These are phyloP conservation scores for Coprinellus aureogranulatus DNA, from an alignment of 768 basidiomycete species.

Conservation along the genomic window DNA sequence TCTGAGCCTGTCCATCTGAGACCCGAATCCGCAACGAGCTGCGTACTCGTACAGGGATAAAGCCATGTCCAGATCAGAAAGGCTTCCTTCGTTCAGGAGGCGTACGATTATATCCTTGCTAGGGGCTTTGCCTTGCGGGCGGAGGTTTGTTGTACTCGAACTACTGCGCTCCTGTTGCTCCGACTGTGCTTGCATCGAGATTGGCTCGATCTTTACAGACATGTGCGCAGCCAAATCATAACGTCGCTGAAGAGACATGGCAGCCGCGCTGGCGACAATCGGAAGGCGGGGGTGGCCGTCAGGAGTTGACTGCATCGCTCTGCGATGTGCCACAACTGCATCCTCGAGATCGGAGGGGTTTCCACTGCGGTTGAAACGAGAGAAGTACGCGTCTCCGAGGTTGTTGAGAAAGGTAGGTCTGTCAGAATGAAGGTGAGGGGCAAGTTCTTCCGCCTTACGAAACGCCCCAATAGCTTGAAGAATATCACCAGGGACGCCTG, in stretches of 20 bases:
- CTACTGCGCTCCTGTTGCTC: too few species aligned
- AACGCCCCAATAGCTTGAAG: too few species aligned
- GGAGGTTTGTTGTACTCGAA: too few species aligned
- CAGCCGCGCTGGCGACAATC: background rate
- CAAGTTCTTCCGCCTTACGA: too few species aligned
- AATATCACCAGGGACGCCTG: too few species aligned
- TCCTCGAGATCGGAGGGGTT: slow-evolving; percentile 10
- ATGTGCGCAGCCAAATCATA: background rate
- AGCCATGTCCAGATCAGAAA: background rate
- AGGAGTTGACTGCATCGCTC: slow-evolving; percentile 5
- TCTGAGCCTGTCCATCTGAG: background rate
- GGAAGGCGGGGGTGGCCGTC: background rate
- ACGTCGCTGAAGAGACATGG: background rate
- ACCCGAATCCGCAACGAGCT: background rate
- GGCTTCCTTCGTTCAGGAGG: background rate
- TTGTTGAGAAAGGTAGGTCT: too few species aligned
- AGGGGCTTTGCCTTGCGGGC: too few species aligned
- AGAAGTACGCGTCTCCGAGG: too few species aligned
- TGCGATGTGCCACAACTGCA: background rate
- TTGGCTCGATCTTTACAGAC: background rate
- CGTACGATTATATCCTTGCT: too few species aligned
- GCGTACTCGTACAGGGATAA: background rate
- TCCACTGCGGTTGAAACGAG: slow-evolving; percentile 14
- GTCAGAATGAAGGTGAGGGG: too few species aligned
- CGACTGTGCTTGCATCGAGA: too few species aligned